Evolutionary conservation across 2,329 filamentous ascomycete species (phyloP).

Genomic region (Epichloe hybrida): DNA sequence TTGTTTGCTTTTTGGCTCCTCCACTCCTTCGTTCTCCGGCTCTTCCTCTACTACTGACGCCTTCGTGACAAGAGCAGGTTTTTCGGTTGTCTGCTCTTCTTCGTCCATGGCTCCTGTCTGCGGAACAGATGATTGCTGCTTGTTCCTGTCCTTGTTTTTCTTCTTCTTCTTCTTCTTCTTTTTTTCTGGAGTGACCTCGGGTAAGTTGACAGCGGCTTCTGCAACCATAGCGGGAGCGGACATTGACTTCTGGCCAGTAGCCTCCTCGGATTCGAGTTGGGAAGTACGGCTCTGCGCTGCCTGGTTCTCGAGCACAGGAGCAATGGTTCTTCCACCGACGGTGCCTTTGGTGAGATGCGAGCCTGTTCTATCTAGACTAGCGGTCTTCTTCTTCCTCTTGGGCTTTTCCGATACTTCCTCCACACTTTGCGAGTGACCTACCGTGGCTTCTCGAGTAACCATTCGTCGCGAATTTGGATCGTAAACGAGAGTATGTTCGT

Average conservation of each 20-base stretch:
- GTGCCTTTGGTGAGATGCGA: constrained; percentile 38
- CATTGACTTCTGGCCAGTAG: neutral
- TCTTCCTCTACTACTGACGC: constrained; percentile 34
- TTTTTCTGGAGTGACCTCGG: neutral
- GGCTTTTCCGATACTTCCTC: constrained; percentile 26
- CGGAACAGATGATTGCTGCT: neutral
- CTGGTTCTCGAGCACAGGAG: constrained; percentile 28
- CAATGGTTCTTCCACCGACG: constrained; percentile 33
- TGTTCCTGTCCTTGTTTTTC: constrained; percentile 7
- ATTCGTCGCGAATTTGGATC: constrained; percentile 54
- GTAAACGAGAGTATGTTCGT: constrained; percentile 39
- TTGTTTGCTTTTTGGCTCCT: constrained; percentile 8
- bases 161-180: constrained; percentile 8
- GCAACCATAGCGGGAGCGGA: neutral
- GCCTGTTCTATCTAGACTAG: constrained; percentile 23
- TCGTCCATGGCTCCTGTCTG: neutral
- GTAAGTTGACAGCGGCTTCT: neutral
- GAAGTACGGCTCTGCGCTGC: neutral
- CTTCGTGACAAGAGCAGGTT: constrained; percentile 18
- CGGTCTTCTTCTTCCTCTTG: constrained; percentile 28
- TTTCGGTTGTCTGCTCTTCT: neutral
- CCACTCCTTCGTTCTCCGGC: constrained; percentile 25
- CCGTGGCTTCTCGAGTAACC: constrained; percentile 33
- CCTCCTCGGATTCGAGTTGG: neutral
- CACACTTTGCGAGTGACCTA: constrained; percentile 28